phyloP scores from a whole-genome alignment of 257 asterid genomes.

The Rauvolfia tetraphylla region DNA sequence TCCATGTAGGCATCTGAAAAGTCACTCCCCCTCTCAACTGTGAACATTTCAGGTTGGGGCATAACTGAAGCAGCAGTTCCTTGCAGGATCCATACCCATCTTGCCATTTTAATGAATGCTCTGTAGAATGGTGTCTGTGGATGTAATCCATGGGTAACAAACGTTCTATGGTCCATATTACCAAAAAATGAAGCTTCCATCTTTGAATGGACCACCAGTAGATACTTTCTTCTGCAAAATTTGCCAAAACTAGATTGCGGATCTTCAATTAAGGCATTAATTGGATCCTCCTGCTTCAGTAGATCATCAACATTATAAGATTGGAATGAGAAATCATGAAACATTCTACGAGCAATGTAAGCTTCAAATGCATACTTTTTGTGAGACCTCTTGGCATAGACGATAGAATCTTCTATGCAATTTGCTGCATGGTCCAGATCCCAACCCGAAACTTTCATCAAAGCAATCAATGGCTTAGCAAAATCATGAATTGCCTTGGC shows the following conservation, averaged over 20 bases:
- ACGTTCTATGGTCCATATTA: slow-evolving; percentile 62
- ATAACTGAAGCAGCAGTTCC: slow-evolving; percentile 41
- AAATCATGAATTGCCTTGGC: slow-evolving; percentile 73
- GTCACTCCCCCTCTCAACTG: slow-evolving; percentile 53
- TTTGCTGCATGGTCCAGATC: slow-evolving; percentile 69
- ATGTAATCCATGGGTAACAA: slow-evolving; percentile 57
- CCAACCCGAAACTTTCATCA: slow-evolving; percentile 74
- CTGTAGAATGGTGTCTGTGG: slow-evolving; percentile 66
- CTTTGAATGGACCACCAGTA: slow-evolving; percentile 58
- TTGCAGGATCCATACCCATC: slow-evolving; percentile 70
- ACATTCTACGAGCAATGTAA: slow-evolving; percentile 62
- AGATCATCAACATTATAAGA: slow-evolving; percentile 27
- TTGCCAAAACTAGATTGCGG: slow-evolving; percentile 66
- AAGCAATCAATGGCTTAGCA: slow-evolving; percentile 69
- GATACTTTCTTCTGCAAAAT: slow-evolving; percentile 67
- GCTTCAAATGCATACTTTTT: slow-evolving; percentile 81
- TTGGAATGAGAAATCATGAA: slow-evolving; percentile 43
- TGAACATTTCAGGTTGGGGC: slow-evolving; percentile 47
- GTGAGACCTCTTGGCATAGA: slow-evolving; percentile 63
- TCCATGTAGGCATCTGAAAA: slow-evolving; percentile 68
- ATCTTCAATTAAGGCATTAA: slow-evolving; percentile 50
- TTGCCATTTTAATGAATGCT: slow-evolving; percentile 76
- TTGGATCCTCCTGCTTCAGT: slow-evolving; percentile 54
- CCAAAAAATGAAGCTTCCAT: slow-evolving; percentile 78
- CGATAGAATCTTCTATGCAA: slow-evolving; percentile 49